Conservation (phyloP, 345 rosid genomes). For the Firmiana major region DNA sequence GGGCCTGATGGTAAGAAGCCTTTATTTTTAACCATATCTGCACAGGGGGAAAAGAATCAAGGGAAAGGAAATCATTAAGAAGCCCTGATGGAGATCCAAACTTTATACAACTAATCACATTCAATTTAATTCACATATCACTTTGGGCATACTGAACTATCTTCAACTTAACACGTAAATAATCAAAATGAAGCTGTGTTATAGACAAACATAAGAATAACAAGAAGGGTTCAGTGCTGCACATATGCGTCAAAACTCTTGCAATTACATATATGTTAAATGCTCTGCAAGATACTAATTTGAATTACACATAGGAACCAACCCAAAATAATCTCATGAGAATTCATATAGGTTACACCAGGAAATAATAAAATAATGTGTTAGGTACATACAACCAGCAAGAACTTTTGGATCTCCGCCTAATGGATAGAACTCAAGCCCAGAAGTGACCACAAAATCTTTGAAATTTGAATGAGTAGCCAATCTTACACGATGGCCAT, state of each 20-base stretch:
- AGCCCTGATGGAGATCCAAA: background rate
- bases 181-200: background rate
- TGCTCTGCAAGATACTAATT: background rate
- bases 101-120: background rate
- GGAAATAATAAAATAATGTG: constrained; percentile 9
- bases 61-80: background rate
- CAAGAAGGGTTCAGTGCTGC: background rate
- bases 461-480: constrained; percentile 98
- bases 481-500: constrained; percentile 98
- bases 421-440: constrained; percentile 90
- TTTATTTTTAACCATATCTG: constrained; percentile 99
- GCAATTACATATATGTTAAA: background rate
- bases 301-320: constrained; percentile 4
- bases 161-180: background rate
- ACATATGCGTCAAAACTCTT: background rate
- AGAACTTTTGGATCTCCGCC: constrained; percentile 99
- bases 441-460: constrained; percentile 96
- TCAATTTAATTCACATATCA: background rate
- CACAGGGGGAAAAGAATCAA: constrained; percentile 22
- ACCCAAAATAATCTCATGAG: constrained; percentile 1
- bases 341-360: background rate
- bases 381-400: constrained; percentile 81
- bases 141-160: background rate
- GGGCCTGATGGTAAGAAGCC: constrained; percentile 98
- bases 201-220: background rate